Evolutionary conservation across 2,329 filamentous ascomycete species (phyloP).

Genomic region (Colletotrichum spinosum): DNA sequence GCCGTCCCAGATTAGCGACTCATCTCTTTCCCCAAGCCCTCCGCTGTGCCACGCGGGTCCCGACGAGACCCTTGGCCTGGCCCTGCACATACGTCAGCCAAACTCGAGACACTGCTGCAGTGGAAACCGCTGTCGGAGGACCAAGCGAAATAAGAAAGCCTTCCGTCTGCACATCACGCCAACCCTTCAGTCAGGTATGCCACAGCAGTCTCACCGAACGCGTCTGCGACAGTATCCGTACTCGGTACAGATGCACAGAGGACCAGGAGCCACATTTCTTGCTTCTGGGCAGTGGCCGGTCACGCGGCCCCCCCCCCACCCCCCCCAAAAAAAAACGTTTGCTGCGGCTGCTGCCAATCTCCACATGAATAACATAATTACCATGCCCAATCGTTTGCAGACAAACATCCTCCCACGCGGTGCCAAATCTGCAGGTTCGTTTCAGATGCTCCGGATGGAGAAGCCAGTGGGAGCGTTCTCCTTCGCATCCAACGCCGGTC

Average conservation of each 20-base stretch:
- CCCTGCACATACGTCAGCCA: constrained; percentile 25
- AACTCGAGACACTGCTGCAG: constrained; percentile 25
- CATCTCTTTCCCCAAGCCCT: constrained; percentile 23
- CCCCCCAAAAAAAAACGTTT: constrained; percentile 19
- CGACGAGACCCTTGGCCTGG: constrained; percentile 24
- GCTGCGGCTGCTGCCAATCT: background rate
- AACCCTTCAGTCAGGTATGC: constrained; percentile 6
- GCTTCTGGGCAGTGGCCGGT: background rate
- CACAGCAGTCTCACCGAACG: constrained; percentile 18
- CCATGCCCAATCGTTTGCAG: constrained; percentile 15
- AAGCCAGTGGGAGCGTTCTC: constrained; percentile 10
- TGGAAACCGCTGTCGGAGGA: constrained; percentile 30
- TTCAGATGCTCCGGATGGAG: constrained; percentile 33
- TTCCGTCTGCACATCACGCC: constrained; percentile 14
- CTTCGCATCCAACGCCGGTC: constrained; percentile 28
- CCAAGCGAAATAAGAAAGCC: constrained; percentile 25
- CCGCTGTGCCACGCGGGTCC: constrained; percentile 26
- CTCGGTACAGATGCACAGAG: background rate
- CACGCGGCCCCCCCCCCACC: no score
- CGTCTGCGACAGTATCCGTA: constrained; percentile 5
- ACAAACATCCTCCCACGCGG: background rate
- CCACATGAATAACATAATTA: constrained; percentile 12
- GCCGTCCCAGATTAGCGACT: constrained; percentile 36
- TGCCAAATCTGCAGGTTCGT: constrained; percentile 32
- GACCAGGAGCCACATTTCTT: constrained; percentile 11